These are phyloP conservation scores for Chiua virens DNA, from an alignment of 768 basidiomycete genomes.

Conservation along the genomic window DNA sequence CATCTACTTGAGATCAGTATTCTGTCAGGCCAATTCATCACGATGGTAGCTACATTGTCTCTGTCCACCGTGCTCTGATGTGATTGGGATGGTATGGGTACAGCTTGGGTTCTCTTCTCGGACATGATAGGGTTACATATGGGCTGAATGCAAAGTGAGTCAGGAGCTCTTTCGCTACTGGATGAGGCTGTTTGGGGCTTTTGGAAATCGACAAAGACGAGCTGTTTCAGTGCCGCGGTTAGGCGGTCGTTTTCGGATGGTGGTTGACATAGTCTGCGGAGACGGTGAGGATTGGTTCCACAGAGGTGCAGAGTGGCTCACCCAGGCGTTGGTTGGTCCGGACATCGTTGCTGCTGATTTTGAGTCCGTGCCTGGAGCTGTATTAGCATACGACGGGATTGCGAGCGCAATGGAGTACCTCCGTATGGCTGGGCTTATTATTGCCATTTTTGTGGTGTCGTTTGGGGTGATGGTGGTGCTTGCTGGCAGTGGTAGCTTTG, in stretches of 20 bases:
- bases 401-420: slow-evolving; percentile 3
- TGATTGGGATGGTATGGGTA: background rate
- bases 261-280: slow-evolving; percentile 3
- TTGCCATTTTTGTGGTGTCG: background rate
- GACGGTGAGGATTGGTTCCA: background rate
- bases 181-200: background rate
- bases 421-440: background rate
- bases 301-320: background rate
- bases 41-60: slow-evolving; percentile 2
- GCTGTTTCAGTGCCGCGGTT: slow-evolving; percentile 3
- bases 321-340: background rate
- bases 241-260: background rate
- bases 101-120: background rate
- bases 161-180: background rate
- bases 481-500: background rate
- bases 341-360: background rate
- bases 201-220: background rate
- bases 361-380: slow-evolving; percentile 1
- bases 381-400: background rate
- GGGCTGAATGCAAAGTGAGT: slow-evolving; percentile 9
- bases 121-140: background rate
- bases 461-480: background rate
- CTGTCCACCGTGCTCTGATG: background rate
- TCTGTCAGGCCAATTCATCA: background rate
- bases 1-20: slow-evolving; percentile 5